Base-by-base conservation (phyloP, 2,329 filamentous ascomycete species). In the Diaporthe humulicola region DNA sequence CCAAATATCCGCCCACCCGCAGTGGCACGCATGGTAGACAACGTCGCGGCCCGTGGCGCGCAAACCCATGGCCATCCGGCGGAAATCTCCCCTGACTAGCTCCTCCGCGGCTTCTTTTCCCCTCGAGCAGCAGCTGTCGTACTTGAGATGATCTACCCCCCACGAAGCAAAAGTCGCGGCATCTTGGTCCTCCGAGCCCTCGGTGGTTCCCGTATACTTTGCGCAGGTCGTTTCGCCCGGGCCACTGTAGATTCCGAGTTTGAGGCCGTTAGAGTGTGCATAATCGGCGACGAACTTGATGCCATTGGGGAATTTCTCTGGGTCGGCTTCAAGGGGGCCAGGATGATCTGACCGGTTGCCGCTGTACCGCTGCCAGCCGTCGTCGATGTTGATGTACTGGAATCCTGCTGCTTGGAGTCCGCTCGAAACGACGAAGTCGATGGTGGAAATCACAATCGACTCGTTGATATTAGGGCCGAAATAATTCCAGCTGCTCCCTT, bases 1-100 rank as follows among this genome's bases (percentile, higher is more conserved):
- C 67, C 67, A 74, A 19, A 74, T 19, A 30, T 74, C 67, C 1
- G 73, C 56, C 73, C 73, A 74, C 6, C 73, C 73, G 30, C 73
- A 74, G 38, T 74, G 50, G 38, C 69, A 72, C 36, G 69, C 73
- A 28, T 74, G 73, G 54, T 60, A 71, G 15, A 74, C 73, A 9
- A 74, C 12, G 15, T 61, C 57, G 33, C 73, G 64, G n/a, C 56
- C 56, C 25, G 66, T 74, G 12, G 73, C 73, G 10, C 73, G 64
- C 42, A 74, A 15, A 4, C 52, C 73, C 5, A 70, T 54, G 28
- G 73, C 73, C 73, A 74, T 74, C 30, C 66, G 38, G 25, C 73
- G 73, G 25, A 74, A 45, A 36, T 73, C 71, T 3, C 57, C 71
- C 33, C 57, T 40, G 45, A 66, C 71, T 8, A 66, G 22, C 14